These are phyloP conservation scores for Populus hybrid DNA, from an alignment of 441 rosid genomes.

Conservation along the genomic window DNA sequence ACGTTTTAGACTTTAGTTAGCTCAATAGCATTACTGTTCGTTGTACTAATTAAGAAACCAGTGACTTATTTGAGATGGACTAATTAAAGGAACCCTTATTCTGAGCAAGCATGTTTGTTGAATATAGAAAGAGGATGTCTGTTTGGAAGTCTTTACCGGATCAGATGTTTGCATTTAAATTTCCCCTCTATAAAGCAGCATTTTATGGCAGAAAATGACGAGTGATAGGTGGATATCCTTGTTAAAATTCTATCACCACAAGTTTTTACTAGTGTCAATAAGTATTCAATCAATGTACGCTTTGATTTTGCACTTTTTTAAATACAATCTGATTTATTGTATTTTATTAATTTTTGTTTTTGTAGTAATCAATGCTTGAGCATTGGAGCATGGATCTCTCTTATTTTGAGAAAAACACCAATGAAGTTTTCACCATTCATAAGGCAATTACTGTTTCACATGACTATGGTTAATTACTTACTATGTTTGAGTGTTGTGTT, in stretches of 20 bases:
- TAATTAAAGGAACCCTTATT: not conserved
- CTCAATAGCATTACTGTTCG: not conserved
- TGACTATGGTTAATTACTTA: constrained; percentile 18
- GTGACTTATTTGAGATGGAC: not conserved
- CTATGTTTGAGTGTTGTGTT: constrained; percentile 18
- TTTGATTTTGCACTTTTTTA: not conserved
- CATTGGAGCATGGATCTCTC: not conserved
- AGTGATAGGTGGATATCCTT: not conserved
- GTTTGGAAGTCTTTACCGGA: not conserved
- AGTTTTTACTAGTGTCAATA: not conserved
- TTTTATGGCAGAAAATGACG: not conserved
- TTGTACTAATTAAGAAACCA: not conserved
- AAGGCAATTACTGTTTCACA: not conserved
- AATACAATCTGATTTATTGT: not conserved
- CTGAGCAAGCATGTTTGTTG: not conserved
- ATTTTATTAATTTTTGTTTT: no score
- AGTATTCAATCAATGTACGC: not conserved
- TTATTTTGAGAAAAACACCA: not conserved
- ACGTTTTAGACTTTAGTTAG: not conserved
- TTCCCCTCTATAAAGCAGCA: not conserved
- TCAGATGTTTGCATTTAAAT: not conserved
- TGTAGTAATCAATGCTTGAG: not conserved
- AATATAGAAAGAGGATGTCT: not conserved
- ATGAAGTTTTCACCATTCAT: not conserved
- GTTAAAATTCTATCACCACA: not conserved